Base-by-base conservation (phyloP, 768 basidiomycete genomes). In the Phlegmacium glaucopus region DNA sequence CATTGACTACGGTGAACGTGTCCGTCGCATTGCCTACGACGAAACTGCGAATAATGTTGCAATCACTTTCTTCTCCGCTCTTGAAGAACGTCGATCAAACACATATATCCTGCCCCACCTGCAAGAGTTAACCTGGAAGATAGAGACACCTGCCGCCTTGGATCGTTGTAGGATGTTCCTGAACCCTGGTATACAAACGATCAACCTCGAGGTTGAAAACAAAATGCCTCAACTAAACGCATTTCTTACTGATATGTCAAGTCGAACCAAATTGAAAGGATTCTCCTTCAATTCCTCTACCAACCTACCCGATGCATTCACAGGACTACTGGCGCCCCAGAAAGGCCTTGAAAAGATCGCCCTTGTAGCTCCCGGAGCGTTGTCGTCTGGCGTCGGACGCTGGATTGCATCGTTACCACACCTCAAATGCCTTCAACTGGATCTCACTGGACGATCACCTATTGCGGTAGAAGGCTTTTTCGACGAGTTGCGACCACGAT, bases 401-500 rank as follows among this genome's bases (percentile, higher is more conserved):
- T 89, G 87, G 87, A 67, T 77, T n/a, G 77, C 85, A 17, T 76
- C 75, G 22, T 71, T 89, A 8, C 81, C 82, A 35, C 61, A 71
- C 29, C 72, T 90, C 52, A 82, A 78, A 56, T 75, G 72, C 42
- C 68, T 90, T 48, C 79, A 85, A 57, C 71, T 90, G 40, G 88
- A 90, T 60, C 74, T 90, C 18, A 80, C 85, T 0, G 84, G 82
- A 46, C 72, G 85, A 47, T 78, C 83, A 4, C 66, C 76, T 45
- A 80, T 80, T 26, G 82, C 83, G 0, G 82, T 89, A n/a, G 85
- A 88, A 65, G 83, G 84, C 15, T 90, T 90, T 65, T 90, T 90
- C 61, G 82, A 83, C 60, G 80, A 87, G 44, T 69, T 89, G 53
- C 68, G 70, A 51, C 68, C 76, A 12, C 73, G 77, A 35, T 87